Evolutionary conservation across 345 rosid species (phyloP), one percentile per base, ranked within the genome.

Genomic region (Physaria fendleri): DNA sequence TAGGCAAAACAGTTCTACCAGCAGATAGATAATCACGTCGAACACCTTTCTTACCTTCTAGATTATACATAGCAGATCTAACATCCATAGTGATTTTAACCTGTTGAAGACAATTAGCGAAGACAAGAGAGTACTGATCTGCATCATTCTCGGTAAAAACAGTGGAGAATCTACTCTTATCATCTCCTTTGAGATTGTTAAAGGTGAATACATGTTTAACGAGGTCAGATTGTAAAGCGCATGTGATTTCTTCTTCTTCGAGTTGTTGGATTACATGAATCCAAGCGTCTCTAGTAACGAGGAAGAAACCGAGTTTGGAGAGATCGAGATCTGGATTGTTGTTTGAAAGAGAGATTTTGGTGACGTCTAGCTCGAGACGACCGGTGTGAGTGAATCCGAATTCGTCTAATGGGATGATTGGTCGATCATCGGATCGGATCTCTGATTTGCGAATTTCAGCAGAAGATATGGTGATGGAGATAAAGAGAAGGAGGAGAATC

Each of bases 381-480:
- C 97, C 99, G 4, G 65, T 56, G 86, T 85, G 95, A 44, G 93
- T 86, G 81, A 93, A 89, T 0, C 97, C 99, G 71, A 93, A 93
- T 54, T 70, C 88, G 57, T 93, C 97, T 60, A 93, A 71, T 2
- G 85, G 94, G 70, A 93, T 89, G 30, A 82, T 80, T 1, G 74
- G 68, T 2, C 88, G 85, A 39, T 27, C 76, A 48, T 93, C 97
- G 58, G 87, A 82, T 53, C 94, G 85, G 81, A 93, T 71, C 68
- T 84, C 89, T 16, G 79, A 43, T 73, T 42, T 72, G 1, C 89
- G 87, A 77, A 92, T 86, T 81, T 86, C 97, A 0, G 84, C 86
- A 1, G 52, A 63, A 21, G 72, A 70, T 2, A 74, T 8, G n/a
- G 82, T 51, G 62, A 68, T 24, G 17, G 50, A 32, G 49, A 75